Evolutionary conservation across 345 rosid species (phyloP).

Genomic region (Atalantia buxifolia): DNA sequence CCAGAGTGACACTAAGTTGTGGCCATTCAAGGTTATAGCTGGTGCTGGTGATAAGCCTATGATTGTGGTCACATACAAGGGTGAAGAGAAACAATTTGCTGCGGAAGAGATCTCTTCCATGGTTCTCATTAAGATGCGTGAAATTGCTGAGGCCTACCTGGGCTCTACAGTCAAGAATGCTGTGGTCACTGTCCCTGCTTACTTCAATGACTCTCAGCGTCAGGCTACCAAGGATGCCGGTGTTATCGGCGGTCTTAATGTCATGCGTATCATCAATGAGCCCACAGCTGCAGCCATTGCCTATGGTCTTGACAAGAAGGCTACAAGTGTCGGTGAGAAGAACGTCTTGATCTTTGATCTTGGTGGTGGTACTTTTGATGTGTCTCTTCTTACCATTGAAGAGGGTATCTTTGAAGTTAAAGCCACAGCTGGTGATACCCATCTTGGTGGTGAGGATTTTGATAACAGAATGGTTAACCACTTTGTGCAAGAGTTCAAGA

Average conservation of each 20-base stretch:
- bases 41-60: constrained; percentile 76
- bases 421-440: constrained; percentile 78
- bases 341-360: constrained; percentile 72
- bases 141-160: constrained; percentile 79
- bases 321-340: constrained; percentile 74
- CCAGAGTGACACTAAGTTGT: constrained; percentile 63
- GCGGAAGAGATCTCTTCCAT: constrained; percentile 76
- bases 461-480: constrained; percentile 82
- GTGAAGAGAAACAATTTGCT: constrained; percentile 66
- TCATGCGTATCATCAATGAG: constrained; percentile 72
- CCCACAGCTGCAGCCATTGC: constrained; percentile 87
- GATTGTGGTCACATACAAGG: constrained; percentile 64
- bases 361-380: constrained; percentile 84
- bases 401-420: constrained; percentile 82
- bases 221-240: constrained; percentile 83
- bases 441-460: constrained; percentile 78
- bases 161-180: constrained; percentile 65
- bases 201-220: constrained; percentile 83
- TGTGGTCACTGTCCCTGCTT: constrained; percentile 73
- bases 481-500: constrained; percentile 69
- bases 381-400: constrained; percentile 73
- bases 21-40: constrained; percentile 73
- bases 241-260: constrained; percentile 73
- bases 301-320: constrained; percentile 77
- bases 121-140: constrained; percentile 83